phyloP scores from a whole-genome alignment of 2,329 filamentous ascomycete genomes.

The Colletotrichum cereale region DNA sequence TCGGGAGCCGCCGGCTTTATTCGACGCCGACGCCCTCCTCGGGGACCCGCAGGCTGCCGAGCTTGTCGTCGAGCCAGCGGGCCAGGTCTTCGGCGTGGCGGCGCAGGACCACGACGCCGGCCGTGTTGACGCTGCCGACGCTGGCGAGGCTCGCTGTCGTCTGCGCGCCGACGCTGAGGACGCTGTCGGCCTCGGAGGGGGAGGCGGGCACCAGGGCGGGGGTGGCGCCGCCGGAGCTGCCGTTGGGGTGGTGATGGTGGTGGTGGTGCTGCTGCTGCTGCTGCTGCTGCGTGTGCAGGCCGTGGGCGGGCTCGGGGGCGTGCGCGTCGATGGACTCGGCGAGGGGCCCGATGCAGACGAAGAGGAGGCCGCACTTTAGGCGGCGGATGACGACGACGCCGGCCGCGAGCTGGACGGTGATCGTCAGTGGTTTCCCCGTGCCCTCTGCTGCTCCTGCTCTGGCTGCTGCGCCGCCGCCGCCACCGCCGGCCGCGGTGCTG shows the following conservation, averaged over 20 bases:
- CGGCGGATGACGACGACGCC: slow-evolving; percentile 70
- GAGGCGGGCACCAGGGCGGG: slow-evolving; percentile 46
- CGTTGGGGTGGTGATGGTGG: slow-evolving; percentile 36
- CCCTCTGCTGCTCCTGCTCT: not conserved
- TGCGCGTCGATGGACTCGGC: slow-evolving; percentile 44
- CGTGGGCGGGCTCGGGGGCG: slow-evolving; percentile 31
- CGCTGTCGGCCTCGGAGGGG: slow-evolving; percentile 61
- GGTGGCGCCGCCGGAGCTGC: slow-evolving; percentile 46
- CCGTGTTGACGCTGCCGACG: slow-evolving; percentile 54
- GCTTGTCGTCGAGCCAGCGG: slow-evolving; percentile 70
- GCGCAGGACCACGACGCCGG: slow-evolving; percentile 64
- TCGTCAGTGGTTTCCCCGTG: slow-evolving; percentile 54
- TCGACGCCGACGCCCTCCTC: slow-evolving; percentile 62
- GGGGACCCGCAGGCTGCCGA: slow-evolving; percentile 65
- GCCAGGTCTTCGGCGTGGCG: slow-evolving; percentile 71
- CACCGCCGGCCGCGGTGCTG: slow-evolving; percentile 5
- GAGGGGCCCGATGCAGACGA: slow-evolving; percentile 69
- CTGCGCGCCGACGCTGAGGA: slow-evolving; percentile 59
- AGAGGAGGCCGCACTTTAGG: slow-evolving; percentile 70
- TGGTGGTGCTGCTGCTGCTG: slow-evolving; percentile 38
- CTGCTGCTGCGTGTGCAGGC: not conserved
- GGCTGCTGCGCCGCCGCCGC: not conserved
- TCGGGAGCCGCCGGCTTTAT: too few relatives aligned
- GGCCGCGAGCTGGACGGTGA: slow-evolving; percentile 70
- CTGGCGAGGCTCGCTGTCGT: slow-evolving; percentile 57